A percentile compares a stretch with the other conserved stretches of the same genome.
phyloP scores from a whole-genome alignment of 306 rosid genomes.

The Medicago lupulina region DNA sequence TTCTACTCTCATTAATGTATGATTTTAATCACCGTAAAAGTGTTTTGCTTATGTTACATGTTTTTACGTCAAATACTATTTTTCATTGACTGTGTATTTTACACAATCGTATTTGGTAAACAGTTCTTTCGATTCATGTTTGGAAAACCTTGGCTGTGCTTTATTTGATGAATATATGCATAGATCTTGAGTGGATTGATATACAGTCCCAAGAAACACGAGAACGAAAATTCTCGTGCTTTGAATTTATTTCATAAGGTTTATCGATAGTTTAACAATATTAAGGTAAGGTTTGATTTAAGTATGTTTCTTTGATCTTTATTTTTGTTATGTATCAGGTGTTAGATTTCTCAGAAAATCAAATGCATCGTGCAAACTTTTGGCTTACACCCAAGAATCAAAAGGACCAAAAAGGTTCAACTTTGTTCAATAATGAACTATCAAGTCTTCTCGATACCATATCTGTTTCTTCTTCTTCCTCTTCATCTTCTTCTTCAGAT shows the following conservation, averaged over 20 bases:
- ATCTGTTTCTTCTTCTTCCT: conserved; percentile 46
- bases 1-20: too few species aligned
- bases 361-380: conserved; percentile 50
- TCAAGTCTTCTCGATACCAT: conserved; percentile 35
- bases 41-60: not conserved
- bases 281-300: not conserved
- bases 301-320: not conserved
- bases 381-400: conserved; percentile 47
- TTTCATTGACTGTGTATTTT: not conserved
- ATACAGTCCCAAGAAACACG: too few species aligned
- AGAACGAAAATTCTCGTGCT: too few species aligned
- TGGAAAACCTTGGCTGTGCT: not conserved
- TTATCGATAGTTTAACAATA: not conserved
- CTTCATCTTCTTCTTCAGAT: not conserved
- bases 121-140: too few species aligned
- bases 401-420: conserved; percentile 43
- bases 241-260: conserved; percentile 32
- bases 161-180: conserved; percentile 20
- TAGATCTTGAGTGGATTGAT: not conserved
- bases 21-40: too few species aligned
- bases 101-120: too few species aligned
- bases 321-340: conserved; percentile 43
- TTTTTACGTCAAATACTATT: not conserved
- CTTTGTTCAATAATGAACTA: conserved; percentile 35
- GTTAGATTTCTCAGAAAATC: conserved; percentile 40